Conservation (phyloP, 768 basidiomycete species). For the Macrolepiota albuminosa region DNA sequence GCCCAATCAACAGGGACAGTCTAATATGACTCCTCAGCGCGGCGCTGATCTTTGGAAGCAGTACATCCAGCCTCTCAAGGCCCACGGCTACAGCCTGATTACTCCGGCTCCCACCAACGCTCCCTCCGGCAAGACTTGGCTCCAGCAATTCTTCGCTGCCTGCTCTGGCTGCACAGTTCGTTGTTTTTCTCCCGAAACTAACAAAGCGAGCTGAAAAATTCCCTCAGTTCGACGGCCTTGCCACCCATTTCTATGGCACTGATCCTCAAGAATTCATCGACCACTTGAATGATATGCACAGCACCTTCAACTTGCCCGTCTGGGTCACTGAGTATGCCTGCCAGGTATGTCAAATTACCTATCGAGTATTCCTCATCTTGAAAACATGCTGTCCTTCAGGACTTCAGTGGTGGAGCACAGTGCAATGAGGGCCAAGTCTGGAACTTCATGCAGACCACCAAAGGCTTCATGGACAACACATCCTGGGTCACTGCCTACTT, state of each 20-base stretch:
- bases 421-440: conserved; percentile 36
- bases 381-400: conserved; percentile 26
- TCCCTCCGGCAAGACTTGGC: conserved; percentile 58
- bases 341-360: conserved; percentile 33
- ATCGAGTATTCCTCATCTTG: background rate
- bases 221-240: conserved; percentile 48
- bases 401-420: conserved; percentile 48
- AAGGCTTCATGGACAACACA: conserved; percentile 41
- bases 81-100: conserved; percentile 51
- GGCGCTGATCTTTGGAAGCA: conserved; percentile 56
- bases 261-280: conserved; percentile 40
- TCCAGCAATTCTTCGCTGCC: conserved; percentile 47
- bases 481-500: conserved; percentile 38
- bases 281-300: conserved; percentile 45
- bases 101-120: conserved; percentile 68
- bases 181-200: conserved; percentile 9
- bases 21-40: conserved; percentile 47
- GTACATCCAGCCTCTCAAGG: conserved; percentile 54
- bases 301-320: conserved; percentile 37
- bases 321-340: conserved; percentile 73
- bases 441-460: conserved; percentile 42
- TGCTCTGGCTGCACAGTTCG: conserved; percentile 55
- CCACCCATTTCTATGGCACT: conserved; percentile 70
- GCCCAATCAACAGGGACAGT: conserved; percentile 61
- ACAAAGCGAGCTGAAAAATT: background rate